Evolutionary conservation across 2,329 filamentous ascomycete genomes (phyloP), one percentile per base, ranked within the genome.

Genomic region (Exophiala sp.): DNA sequence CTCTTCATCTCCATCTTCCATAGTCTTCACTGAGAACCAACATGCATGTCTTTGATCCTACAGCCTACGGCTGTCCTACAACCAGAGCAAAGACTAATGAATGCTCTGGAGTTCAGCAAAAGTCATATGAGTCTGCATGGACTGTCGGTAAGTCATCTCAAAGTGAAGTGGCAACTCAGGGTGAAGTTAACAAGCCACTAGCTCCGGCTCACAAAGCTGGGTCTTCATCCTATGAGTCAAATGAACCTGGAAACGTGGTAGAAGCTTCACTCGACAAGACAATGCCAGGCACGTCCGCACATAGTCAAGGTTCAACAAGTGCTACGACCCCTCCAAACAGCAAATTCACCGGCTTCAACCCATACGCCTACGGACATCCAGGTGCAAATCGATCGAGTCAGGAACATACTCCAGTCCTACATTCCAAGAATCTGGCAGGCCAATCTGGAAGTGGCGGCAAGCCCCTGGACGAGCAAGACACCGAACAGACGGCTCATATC

Each of bases 21-120:
- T 14, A 39, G 16, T 37, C 34, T 8, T 37, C 34, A 18, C 7
- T 16, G 19, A 16, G 18, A 11, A 7, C 37, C 13, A 10, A 22
- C 18, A 48, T 48, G 45, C 16, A 16, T 11, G 23, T 7, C 37
- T 49, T 49, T 30, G 13, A 53, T 23, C 29, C 50, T 2, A 32
- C 42, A 14, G 34, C 35, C 13, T 49, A 49, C 35, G 50, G 50
- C 8, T 27, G 13, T 18, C 46, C 50, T 10, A 42, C 30, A 2
- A 23, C 14, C 37, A 11, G 49, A 37, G n/a, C 34, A 32, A 21
- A 23, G 27, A 11, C 27, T 32, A 16, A 40, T 21, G 18, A 7
- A 19, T 9, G 14, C 19, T 37, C 34, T 3, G 18, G 18, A 37
- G 14, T 9, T 7, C 14, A 13, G 30, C n/a, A n/a, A n/a, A n/a